phyloP scores from a whole-genome alignment of 2,329 filamentous ascomycete species.

The Calonectria ilicicola region DNA sequence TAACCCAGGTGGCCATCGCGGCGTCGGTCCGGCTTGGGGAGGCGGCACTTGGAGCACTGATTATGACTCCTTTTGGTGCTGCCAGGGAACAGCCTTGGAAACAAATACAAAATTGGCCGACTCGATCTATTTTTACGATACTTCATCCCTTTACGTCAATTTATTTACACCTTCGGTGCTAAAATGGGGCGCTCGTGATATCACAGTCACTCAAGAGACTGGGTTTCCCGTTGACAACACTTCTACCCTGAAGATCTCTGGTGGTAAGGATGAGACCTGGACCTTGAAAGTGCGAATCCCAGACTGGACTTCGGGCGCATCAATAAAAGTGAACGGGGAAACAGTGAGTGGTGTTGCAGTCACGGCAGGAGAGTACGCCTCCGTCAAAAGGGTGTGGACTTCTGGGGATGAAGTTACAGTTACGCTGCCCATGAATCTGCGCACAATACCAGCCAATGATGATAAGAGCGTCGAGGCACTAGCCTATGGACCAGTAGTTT shows the following conservation, averaged over 20 bases:
- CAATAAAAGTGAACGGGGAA: constrained; percentile 56
- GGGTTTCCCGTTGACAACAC: constrained; percentile 56
- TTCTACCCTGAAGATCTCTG: constrained; percentile 51
- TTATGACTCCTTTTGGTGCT: constrained; percentile 66
- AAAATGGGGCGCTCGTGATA: constrained; percentile 54
- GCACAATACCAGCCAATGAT: constrained; percentile 60
- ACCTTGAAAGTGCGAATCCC: constrained; percentile 60
- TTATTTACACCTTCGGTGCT: constrained; percentile 61
- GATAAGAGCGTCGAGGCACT: constrained; percentile 56
- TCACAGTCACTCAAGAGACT: constrained; percentile 57
- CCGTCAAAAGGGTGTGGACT: constrained; percentile 54
- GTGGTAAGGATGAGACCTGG: constrained; percentile 44
- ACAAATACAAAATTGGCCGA: constrained; percentile 67
- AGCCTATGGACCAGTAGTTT: constrained; percentile 59
- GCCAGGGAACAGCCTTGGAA: constrained; percentile 63
- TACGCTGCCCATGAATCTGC: constrained; percentile 58
- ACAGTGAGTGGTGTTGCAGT: constrained; percentile 36
- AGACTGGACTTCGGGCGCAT: constrained; percentile 55
- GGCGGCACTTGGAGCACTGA: constrained; percentile 67
- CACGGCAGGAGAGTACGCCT: constrained; percentile 54
- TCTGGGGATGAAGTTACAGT: constrained; percentile 57
- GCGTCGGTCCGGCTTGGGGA: constrained; percentile 65
- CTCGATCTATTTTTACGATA: constrained; percentile 62
- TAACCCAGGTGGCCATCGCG: constrained; percentile 59
- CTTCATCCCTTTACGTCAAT: constrained; percentile 59